Evolutionary conservation across 352 stramenopile genomes (phyloP), one percentile per base, ranked within the genome.

Genomic region (Phytophthora brassicae): DNA sequence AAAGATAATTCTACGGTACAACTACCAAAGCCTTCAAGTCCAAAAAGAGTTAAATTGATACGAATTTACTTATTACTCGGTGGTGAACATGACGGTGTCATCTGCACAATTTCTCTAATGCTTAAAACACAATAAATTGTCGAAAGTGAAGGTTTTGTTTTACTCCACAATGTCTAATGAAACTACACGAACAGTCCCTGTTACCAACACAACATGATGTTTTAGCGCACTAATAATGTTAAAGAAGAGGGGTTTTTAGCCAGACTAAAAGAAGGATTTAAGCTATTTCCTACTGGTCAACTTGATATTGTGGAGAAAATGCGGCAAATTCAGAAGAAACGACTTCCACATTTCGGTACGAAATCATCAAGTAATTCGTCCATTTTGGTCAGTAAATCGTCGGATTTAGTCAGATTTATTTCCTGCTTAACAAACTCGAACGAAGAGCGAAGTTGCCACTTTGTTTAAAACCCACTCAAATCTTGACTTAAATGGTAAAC

Each of bases 61-160:
- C 31, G 28, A 0, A 45, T 75, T 11, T 77, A 75, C 51, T 52
- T 77, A 36, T 46, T 77, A 5, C 65, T 75, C 1, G 72, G 72
- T 33, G 72, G 68, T 14, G 68, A 80, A 0, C 72, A 80, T 22
- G 72, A 80, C 23, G 72, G 72, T 13, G 65, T 68, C 5, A 75
- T 80, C 16, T 80, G 47, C 31, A 52, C 45, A 1, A 16, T 71
- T 6, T 53, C 64, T 7, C 52, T 81, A 7, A 22, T 44, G 9
- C 49, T 76, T 6, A n/a, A 38, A 11, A 60, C 63, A 9, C 54
- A 56, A 4, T 28, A 71, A 46, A 53, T 81, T 2, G 39, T 60
- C 3, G 72, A 76, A 26, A 59, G 31, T 4, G 58, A 62, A 14
- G 66, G 66, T 5, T 60, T 69, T 4, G n/a, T 74, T 66, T 59